A percentile compares a stretch with the other conserved stretches of the same genome.
These are phyloP conservation scores for Fusarium floridanum DNA, from an alignment of 2,329 filamentous ascomycete species.

Conservation along the genomic window DNA sequence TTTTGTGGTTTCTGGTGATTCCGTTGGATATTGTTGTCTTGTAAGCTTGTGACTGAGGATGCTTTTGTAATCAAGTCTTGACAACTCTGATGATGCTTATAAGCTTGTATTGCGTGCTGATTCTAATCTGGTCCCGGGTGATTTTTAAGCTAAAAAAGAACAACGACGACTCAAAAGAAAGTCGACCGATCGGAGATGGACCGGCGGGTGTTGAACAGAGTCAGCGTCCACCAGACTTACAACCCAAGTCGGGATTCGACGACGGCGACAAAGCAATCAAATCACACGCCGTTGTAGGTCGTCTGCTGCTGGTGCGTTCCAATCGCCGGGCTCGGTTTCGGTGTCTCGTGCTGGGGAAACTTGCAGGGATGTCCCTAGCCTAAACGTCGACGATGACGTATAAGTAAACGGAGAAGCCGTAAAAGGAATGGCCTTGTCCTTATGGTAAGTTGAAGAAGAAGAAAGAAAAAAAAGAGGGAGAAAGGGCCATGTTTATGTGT, in stretches of 20 bases:
- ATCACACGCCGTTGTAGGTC: constrained; percentile 18
- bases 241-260: constrained; percentile 8
- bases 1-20: constrained; percentile 6
- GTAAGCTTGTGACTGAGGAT: neutral
- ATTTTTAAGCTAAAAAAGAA: constrained; percentile 17
- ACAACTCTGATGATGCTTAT: neutral
- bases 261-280: constrained; percentile 10
- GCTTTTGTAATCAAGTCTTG: neutral
- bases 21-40: neutral
- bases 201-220: neutral
- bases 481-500: neutral
- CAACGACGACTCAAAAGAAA: neutral
- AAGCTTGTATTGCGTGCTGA: neutral
- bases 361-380: constrained; percentile 29
- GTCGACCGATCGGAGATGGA: neutral
- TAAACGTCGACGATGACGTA: constrained; percentile 28
- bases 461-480: neutral
- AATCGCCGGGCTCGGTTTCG: constrained; percentile 13
- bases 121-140: neutral
- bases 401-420: neutral
- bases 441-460: neutral
- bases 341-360: constrained; percentile 24
- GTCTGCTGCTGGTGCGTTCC: constrained; percentile 3
- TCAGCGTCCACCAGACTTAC: constrained; percentile 12
- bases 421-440: neutral